These are phyloP conservation scores for Rubia yunnanensis DNA, from an alignment of 257 asterid genomes.

Conservation along the genomic window DNA sequence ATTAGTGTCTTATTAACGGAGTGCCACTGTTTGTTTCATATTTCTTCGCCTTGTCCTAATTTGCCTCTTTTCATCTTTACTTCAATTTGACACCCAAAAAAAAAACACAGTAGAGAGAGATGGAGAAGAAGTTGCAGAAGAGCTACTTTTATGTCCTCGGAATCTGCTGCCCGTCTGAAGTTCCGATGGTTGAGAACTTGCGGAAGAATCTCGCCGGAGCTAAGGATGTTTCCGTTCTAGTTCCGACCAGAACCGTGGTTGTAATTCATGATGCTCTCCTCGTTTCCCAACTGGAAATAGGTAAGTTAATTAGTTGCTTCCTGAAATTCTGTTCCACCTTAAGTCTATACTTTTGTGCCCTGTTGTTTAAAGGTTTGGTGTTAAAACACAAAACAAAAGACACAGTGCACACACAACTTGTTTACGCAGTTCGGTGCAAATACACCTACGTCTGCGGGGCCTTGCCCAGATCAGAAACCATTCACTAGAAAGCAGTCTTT, in stretches of 20 bases:
- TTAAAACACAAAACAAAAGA: no score
- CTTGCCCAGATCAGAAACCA: no score
- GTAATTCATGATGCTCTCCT: constrained; percentile 54
- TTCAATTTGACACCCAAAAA: no score
- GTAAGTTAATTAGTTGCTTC: constrained; percentile 22
- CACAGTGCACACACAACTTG: no score
- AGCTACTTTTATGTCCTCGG: constrained; percentile 89
- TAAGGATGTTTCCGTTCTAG: constrained; percentile 49
- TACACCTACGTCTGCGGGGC: no score
- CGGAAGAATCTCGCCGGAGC: constrained; percentile 57
- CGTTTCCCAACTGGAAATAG: constrained; percentile 53
- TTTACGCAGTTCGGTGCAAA: no score
- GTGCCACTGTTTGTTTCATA: not conserved
- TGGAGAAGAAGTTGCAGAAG: constrained; percentile 36
- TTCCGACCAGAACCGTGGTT: constrained; percentile 55
- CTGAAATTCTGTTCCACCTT: no score
- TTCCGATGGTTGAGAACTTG: constrained; percentile 46
- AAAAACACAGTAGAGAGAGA: not conserved
- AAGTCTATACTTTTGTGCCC: no score
- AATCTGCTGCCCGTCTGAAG: constrained; percentile 59
- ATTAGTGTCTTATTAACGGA: no score
- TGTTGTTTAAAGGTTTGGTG: no score
- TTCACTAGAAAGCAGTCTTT: no score
- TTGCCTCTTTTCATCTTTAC: no score
- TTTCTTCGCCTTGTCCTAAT: not conserved